Evolutionary conservation across 306 rosid species (phyloP).

Genomic region (Castanea sativa): DNA sequence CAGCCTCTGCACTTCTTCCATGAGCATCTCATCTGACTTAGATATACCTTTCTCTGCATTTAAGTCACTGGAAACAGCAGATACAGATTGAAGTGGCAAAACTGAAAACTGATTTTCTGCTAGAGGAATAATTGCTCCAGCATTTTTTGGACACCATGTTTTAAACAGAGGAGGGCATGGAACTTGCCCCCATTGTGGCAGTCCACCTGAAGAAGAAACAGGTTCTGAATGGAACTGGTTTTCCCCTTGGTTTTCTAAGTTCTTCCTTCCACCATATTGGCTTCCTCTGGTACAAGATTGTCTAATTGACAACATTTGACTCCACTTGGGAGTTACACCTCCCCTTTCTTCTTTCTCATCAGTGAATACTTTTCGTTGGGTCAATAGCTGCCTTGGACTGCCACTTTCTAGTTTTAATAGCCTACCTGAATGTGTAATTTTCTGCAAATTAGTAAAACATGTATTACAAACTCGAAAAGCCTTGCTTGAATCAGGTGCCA

Average conservation of each 20-base stretch:
- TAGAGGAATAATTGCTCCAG: conserved; percentile 30
- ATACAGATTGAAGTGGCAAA: conserved; percentile 23
- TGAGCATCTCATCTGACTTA: conserved; percentile 45
- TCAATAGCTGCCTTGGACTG: conserved; percentile 26
- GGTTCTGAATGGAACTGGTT: conserved; percentile 37
- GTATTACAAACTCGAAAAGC: conserved; percentile 76
- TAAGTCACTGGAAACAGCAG: conserved; percentile 19
- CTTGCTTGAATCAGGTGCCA: conserved; percentile 68
- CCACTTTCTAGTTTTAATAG: conserved; percentile 27
- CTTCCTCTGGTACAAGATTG: conserved; percentile 54
- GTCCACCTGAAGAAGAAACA: conserved; percentile 32
- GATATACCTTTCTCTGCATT: conserved; percentile 29
- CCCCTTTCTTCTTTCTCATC: conserved; percentile 52
- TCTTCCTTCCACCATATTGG: conserved; percentile 49
- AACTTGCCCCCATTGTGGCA: conserved; percentile 79
- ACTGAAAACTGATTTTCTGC: conserved; percentile 26
- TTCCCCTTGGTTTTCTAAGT: conserved; percentile 43
- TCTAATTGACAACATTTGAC: conserved; percentile 39
- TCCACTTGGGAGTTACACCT: conserved; percentile 40
- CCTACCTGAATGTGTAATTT: conserved; percentile 24
- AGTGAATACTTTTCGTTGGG: conserved; percentile 31
- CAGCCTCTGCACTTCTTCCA: conserved; percentile 61
- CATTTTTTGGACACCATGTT: conserved; percentile 34
- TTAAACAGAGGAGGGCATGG: conserved; percentile 50
- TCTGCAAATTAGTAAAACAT: conserved; percentile 55